These are phyloP conservation scores for Closterium sp. DNA, from an alignment of 139 green algal genomes.

Conservation along the genomic window DNA sequence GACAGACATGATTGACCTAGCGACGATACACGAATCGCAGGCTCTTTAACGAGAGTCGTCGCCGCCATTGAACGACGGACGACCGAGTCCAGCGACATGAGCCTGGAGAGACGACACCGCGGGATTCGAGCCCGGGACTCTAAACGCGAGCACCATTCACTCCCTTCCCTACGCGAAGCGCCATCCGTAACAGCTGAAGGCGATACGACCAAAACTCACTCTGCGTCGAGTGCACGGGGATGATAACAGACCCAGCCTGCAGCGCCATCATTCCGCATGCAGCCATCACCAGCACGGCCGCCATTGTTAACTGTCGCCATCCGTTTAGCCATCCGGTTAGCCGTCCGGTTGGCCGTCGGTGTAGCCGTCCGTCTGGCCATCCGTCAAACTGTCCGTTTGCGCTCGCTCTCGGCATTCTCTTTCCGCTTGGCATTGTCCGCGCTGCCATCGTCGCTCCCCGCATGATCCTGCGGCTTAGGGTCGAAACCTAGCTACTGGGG, in stretches of 20 bases:
- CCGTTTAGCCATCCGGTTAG: not conserved
- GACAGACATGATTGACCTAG: no score
- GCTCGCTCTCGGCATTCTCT: not conserved
- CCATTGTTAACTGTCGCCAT: not conserved
- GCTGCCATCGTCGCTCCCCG: not conserved
- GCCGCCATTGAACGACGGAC: no score
- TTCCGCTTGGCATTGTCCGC: not conserved
- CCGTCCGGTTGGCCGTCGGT: not conserved
- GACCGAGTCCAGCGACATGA: no score
- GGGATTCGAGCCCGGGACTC: no score
- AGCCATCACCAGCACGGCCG: not conserved
- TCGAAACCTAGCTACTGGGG: not conserved
- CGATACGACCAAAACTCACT: not conserved
- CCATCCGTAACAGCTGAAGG: not conserved
- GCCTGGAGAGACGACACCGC: no score
- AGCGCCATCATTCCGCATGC: not conserved
- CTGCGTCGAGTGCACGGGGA: not conserved
- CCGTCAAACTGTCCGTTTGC: not conserved
- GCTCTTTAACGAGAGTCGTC: not conserved
- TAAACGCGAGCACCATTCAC: no score
- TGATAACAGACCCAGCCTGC: not conserved
- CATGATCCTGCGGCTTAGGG: not conserved
- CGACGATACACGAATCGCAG: no score
- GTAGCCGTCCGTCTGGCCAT: not conserved
- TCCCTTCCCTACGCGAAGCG: no score